These are phyloP conservation scores for Podospora comata DNA, from an alignment of 495 filamentous ascomycete species.

Conservation along the genomic window DNA sequence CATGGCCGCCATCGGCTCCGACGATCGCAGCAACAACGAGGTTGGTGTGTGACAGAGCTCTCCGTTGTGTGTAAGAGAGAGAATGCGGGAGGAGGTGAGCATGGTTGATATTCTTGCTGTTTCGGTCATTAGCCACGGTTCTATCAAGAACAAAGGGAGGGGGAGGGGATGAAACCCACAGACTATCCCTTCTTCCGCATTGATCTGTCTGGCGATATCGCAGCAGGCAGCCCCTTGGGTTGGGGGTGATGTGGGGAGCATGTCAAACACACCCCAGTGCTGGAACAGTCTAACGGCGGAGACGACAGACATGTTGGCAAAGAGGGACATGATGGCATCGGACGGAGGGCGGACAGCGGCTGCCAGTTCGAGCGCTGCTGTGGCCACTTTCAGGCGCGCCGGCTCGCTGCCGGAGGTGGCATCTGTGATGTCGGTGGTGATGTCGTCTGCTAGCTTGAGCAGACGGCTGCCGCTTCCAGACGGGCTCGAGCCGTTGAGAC, in stretches of 20 bases:
- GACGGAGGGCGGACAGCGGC: slow-evolving; percentile 22
- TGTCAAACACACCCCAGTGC: slow-evolving; percentile 37
- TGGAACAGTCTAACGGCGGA: slow-evolving; percentile 34
- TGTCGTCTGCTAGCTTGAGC: slow-evolving; percentile 13
- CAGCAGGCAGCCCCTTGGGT: slow-evolving; percentile 23
- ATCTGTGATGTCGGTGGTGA: slow-evolving; percentile 14
- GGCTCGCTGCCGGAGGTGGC: slow-evolving; percentile 8
- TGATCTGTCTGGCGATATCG: neutral
- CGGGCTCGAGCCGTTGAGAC: neutral
- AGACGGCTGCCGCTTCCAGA: slow-evolving; percentile 2
- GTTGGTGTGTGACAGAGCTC: slow-evolving; percentile 32
- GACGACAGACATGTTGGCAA: slow-evolving; percentile 25
- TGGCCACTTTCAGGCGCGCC: slow-evolving; percentile 16
- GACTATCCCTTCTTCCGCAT: neutral
- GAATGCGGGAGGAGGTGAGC: slow-evolving; percentile 25
- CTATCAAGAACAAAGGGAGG: too few species aligned
- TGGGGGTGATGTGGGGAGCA: slow-evolving; percentile 23
- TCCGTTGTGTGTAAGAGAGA: neutral
- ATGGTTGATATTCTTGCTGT: slow-evolving; percentile 26
- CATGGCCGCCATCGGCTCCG: slow-evolving; percentile 26
- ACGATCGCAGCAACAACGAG: slow-evolving; percentile 25
- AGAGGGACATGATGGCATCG: slow-evolving; percentile 31
- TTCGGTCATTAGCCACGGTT: neutral
- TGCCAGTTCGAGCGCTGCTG: slow-evolving; percentile 20
- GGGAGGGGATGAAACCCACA: neutral